A percentile compares a stretch with the other conserved stretches of the same genome.
Conservation (phyloP, 371 early-diverging fungal species). For the Actinomortierella wolfii region DNA sequence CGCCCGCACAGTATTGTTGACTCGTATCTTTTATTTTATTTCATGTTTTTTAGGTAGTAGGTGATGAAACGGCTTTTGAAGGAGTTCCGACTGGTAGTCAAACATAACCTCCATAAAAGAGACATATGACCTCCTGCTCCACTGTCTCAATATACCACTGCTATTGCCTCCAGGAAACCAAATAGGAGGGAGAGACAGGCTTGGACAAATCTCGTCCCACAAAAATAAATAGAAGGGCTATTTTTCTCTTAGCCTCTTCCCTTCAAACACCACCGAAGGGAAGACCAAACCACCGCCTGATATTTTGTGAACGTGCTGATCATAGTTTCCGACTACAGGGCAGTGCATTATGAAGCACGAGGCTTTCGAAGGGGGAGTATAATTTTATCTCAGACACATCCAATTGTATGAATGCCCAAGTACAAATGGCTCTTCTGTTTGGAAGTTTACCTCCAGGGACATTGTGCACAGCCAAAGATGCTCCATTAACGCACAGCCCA, state of each 20-base stretch:
- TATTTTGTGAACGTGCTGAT: too few species aligned
- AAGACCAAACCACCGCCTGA: too few species aligned
- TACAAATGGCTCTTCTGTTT: too few species aligned
- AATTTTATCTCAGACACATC: too few species aligned
- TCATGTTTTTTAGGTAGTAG: slow-evolving; percentile 15
- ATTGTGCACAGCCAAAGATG: too few species aligned
- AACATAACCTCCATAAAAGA: slow-evolving; percentile 4
- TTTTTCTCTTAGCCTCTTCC: neutral
- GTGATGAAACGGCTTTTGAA: slow-evolving; percentile 35
- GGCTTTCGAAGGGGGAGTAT: too few species aligned
- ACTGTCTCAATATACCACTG: neutral
- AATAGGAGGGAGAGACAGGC: neutral
- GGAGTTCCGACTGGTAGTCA: slow-evolving; percentile 25
- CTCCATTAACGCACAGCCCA: too few species aligned
- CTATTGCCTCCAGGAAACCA: neutral
- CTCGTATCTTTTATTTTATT: neutral
- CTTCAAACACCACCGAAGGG: neutral
- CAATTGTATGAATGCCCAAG: too few species aligned
- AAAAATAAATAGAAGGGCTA: neutral
- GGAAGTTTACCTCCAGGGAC: too few species aligned
- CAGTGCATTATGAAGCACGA: too few species aligned
- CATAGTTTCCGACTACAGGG: too few species aligned
- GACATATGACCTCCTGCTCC: neutral
- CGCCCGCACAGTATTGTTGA: neutral
- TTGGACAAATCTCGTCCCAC: neutral